A percentile compares a stretch with the other conserved stretches of the same genome.
These are phyloP conservation scores for Chytriomyces sp. DNA, from an alignment of 192 early-diverging fungal genomes.

Conservation along the genomic window DNA sequence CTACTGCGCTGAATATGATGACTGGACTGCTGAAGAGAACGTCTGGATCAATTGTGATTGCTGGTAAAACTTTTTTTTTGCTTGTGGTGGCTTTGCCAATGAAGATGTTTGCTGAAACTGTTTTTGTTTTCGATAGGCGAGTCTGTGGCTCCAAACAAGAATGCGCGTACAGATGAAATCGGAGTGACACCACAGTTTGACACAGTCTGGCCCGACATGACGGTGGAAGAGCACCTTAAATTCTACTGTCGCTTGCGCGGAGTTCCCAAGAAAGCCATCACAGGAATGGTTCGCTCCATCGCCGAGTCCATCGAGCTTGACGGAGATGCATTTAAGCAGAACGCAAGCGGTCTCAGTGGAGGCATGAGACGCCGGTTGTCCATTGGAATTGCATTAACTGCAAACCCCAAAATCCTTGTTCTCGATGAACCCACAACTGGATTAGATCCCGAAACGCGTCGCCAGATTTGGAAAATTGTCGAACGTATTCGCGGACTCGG, in stretches of 20 bases:
- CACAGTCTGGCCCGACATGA: constrained; percentile 51
- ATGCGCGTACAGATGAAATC: neutral
- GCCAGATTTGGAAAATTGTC: constrained; percentile 59
- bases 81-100: neutral
- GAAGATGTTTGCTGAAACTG: neutral
- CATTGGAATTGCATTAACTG: constrained; percentile 46
- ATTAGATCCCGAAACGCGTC: constrained; percentile 55
- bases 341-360: constrained; percentile 35
- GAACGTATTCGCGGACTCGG: constrained; percentile 48
- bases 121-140: neutral
- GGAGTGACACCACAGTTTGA: constrained; percentile 56
- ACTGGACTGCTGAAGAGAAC: constrained; percentile 65
- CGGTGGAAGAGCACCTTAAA: constrained; percentile 49
- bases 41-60: constrained; percentile 59
- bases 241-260: constrained; percentile 49
- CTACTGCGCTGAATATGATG: constrained; percentile 71
- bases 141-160: constrained; percentile 1
- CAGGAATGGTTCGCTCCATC: constrained; percentile 36
- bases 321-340: constrained; percentile 40
- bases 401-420: constrained; percentile 31
- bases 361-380: constrained; percentile 42
- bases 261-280: constrained; percentile 11
- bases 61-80: constrained; percentile 16
- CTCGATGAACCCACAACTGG: constrained; percentile 52
- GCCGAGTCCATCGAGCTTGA: constrained; percentile 45